Evolutionary conservation across 139 green algal genomes (phyloP), one percentile per base, ranked within the genome.

Genomic region (Spirogloea muscicola): DNA sequence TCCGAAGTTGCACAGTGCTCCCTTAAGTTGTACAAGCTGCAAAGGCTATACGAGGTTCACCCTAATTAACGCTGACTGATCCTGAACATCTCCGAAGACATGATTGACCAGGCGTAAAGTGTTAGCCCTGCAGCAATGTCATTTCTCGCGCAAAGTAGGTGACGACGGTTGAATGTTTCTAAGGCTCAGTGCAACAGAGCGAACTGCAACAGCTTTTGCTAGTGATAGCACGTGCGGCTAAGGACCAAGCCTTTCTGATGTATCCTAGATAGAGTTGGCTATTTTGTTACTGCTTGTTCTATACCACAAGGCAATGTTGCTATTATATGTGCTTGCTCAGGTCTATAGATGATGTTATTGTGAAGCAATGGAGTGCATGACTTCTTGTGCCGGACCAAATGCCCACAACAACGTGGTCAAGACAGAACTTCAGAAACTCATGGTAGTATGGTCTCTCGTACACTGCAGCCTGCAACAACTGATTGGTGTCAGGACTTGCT

Each of bases 391-490:
- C 68, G 0, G 71, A 79, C 71, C 71, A 79, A 38, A 79, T 43
- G 13, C 58, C 71, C 21, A 79, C 71, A 25, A 63, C 58, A 33
- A 79, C 71, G 58, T 72, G 60, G 16, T 72, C 58, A 3, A 79
- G 58, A 42, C 71, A 79, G 58, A 79, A 79, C 57, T 71, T 18
- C 3, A 49, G 37, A n/a, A 79, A 79, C 37, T 79, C 71, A 49
- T 33, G 38, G 40, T 42, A 72, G 58, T 58, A 49, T 29, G 71
- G 71, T 5, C 71, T 58, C 46, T 62, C 18, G 38, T 72, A 79
- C 31, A 79, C 69, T 77, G 69, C 36, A n/a, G n/a, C n/a, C n/a
- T n/a, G n/a, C n/a, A n/a, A n/a, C n/a, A n/a, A n/a, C n/a, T n/a
- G n/a, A n/a, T n/a, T n/a, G n/a, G n/a, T n/a, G n/a, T n/a, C n/a